Conservation (phyloP, 2,329 filamentous ascomycete species). For the Setomelanomma holmii region DNA sequence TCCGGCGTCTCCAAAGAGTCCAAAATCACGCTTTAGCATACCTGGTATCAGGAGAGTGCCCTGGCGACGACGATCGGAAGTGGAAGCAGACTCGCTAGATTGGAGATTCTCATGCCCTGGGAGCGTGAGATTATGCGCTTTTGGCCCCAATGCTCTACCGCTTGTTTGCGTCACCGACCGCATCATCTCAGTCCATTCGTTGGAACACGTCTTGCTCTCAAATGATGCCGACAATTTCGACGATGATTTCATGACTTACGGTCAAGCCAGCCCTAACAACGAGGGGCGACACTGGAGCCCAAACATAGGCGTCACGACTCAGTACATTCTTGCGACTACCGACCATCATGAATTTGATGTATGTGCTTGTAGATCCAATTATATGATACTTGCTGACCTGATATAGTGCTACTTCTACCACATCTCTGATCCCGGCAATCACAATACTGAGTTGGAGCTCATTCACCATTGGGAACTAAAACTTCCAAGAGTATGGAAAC, state of each 20-base stretch:
- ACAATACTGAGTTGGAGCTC: background rate
- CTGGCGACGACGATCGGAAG: slow-evolving; percentile 1
- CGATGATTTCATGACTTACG: slow-evolving; percentile 1
- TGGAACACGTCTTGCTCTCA: slow-evolving; percentile 1
- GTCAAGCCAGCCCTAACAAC: background rate
- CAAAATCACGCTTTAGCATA: background rate
- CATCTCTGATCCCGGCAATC: background rate
- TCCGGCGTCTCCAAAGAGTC: background rate
- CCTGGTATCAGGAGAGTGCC: background rate
- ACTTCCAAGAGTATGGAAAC: background rate
- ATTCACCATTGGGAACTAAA: background rate
- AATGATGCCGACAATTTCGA: background rate
- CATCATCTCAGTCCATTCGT: background rate
- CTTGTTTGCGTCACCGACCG: slow-evolving; percentile 2
- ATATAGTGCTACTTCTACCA: slow-evolving; percentile 4
- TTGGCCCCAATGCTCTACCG: slow-evolving; percentile 5
- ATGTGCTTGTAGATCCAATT: background rate
- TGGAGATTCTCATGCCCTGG: background rate
- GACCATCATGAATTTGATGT: slow-evolving; percentile 6
- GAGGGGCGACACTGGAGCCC: background rate
- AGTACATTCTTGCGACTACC: slow-evolving; percentile 4
- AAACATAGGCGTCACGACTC: background rate
- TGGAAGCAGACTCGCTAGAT: background rate
- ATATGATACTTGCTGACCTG: background rate
- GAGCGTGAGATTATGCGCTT: background rate